A percentile compares a stretch with the other conserved stretches of the same genome.
phyloP scores from a whole-genome alignment of 768 basidiomycete species.

The Lactifluus pinguis region DNA sequence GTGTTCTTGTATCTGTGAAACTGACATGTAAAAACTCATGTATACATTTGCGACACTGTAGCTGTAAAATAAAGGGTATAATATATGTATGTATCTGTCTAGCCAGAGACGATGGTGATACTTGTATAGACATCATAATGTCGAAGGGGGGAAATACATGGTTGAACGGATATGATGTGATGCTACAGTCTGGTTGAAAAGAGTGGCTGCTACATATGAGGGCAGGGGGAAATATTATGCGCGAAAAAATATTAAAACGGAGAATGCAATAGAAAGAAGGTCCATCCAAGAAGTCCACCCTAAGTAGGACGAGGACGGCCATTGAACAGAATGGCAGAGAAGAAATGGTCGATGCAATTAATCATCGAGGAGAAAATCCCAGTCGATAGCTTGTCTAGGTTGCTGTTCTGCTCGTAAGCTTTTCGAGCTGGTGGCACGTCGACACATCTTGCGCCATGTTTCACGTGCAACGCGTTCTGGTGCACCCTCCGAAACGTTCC shows the following conservation, averaged over 20 bases:
- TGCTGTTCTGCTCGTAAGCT: conserved; percentile 28
- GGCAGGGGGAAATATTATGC: background rate
- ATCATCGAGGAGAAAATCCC: conserved; percentile 75
- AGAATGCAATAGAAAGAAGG: background rate
- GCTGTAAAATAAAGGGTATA: conserved; percentile 6
- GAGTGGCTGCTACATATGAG: conserved; percentile 11
- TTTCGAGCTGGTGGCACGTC: conserved; percentile 51
- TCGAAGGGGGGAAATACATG: background rate
- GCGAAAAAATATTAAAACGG: background rate
- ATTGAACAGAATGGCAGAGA: background rate
- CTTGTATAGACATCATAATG: background rate
- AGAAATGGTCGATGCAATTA: conserved; percentile 21
- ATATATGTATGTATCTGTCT: conserved; percentile 4
- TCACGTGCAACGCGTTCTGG: conserved; percentile 59
- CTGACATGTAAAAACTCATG: background rate
- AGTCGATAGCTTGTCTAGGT: conserved; percentile 50
- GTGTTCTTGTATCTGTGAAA: too few species aligned
- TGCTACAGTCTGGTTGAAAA: conserved; percentile 8
- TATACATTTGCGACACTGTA: background rate
- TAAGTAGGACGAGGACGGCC: background rate
- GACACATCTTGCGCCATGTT: conserved; percentile 33
- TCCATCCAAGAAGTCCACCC: background rate
- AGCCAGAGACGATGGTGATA: conserved; percentile 6
- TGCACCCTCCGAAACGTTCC: conserved; percentile 59
- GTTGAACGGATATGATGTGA: background rate